Base-by-base conservation (phyloP, 495 filamentous ascomycete species). In the Acidomyces sp. region DNA sequence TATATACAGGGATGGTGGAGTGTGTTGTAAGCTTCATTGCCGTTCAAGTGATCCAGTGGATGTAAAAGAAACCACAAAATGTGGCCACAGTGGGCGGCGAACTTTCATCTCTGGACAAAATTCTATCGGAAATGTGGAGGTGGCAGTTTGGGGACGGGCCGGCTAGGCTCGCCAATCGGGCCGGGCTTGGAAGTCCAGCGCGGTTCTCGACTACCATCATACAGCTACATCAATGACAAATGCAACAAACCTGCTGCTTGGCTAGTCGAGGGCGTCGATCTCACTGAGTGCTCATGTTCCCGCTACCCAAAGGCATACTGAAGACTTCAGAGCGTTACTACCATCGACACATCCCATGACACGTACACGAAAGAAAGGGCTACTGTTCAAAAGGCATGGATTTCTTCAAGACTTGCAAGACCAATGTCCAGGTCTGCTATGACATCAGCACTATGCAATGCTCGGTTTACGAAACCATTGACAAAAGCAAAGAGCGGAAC, bases 1-100 rank as follows among this genome's bases (percentile, higher is more conserved):
- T 99, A 56, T 99, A 97, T 6, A 97, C 88, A 3, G 88, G 85
- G 32, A 96, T 82, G 29, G 80, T 71, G 34, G 85, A 85, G 41
- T 84, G 79, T 48, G 82, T 88, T 19, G 82, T 81, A 55, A 94
- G 69, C 69, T 87, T 88, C 86, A 94, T 94, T 11, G 33, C 15
- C 17, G 25, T 16, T 9, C 15, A 16, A 13, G 3, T 4, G 20
- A 16, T 16, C 3, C 2, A 1, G 19, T 1, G 21, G 34, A 6
- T 17, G 13, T 37, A 3, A 32, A 36, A 18, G 16, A n/a, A 18
- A 19, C n/a, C n/a, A n/a, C n/a, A n/a, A n/a, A n/a, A n/a, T n/a
- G n/a, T n/a, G n/a, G n/a, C n/a, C n/a, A n/a, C n/a, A n/a, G n/a
- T n/a, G 11, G 27, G 15, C 38, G 7, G 15, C 27, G 38, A 41